Percentiles rank a stretch among this genome's conserved stretches.
phyloP scores from a whole-genome alignment of 176 grass and related monocot species.

The Cenchrus fungigraminus region DNA sequence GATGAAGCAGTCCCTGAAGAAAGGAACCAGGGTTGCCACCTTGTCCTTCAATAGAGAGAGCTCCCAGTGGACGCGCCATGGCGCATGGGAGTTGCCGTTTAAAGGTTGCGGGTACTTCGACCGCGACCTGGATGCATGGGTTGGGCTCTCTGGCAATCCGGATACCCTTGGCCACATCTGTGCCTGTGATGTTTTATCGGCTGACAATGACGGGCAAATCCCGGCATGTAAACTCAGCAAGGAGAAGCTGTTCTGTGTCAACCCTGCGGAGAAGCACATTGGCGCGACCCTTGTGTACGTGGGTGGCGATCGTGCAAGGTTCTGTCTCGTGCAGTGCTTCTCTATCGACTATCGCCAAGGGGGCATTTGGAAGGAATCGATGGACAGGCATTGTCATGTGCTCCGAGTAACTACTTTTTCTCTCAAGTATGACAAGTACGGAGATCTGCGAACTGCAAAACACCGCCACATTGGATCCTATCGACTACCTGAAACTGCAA shows the following conservation, averaged over 20 bases:
- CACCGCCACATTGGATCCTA: background rate
- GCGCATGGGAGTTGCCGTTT: background rate
- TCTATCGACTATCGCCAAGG: background rate
- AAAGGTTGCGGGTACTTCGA: background rate
- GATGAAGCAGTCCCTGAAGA: background rate
- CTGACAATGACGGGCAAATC: too few species aligned
- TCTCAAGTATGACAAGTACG: slow-evolving; percentile 6
- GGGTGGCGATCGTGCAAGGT: background rate
- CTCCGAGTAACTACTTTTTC: background rate
- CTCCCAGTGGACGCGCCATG: background rate
- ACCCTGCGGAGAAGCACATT: background rate
- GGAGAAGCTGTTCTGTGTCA: background rate
- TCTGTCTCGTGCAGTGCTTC: background rate
- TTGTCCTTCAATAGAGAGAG: background rate
- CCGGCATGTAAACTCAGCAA: background rate
- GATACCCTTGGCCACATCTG: background rate
- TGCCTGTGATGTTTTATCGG: background rate
- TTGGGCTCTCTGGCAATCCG: background rate
- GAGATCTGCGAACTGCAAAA: background rate
- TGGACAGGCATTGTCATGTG: background rate
- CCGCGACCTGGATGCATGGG: background rate
- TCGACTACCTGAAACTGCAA: background rate
- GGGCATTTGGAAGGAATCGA: background rate
- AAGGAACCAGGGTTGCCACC: background rate
- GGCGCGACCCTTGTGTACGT: slow-evolving; percentile 1